A percentile compares a stretch with the other conserved stretches of the same genome.
Evolutionary conservation across 257 asterid genomes (phyloP).

Genomic region (Mitragyna speciosa): DNA sequence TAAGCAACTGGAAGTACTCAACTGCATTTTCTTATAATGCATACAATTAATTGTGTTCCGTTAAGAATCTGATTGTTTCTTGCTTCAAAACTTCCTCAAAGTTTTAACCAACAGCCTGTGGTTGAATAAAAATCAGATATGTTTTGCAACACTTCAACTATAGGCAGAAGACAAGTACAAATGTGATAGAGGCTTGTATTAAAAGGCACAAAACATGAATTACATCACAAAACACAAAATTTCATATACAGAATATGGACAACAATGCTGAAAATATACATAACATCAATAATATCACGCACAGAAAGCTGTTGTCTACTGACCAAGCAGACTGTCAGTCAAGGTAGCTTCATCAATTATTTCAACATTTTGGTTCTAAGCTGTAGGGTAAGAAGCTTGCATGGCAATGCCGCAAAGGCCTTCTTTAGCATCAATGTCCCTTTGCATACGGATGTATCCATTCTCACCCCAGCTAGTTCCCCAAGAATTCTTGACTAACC

Average conservation of each 20-base stretch:
- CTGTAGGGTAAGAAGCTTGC: conserved; percentile 32
- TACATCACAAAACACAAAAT: background rate
- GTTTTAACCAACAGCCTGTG: no score
- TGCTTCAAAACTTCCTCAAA: no score
- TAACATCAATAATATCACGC: background rate
- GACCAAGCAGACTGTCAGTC: background rate
- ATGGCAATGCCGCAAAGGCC: conserved; percentile 40
- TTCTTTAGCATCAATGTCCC: conserved; percentile 24
- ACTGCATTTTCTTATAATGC: no score
- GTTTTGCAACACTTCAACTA: no score
- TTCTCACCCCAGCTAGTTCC: conserved; percentile 33
- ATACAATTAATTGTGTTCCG: no score
- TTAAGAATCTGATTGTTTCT: no score
- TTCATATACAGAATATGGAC: background rate
- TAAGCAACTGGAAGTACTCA: no score
- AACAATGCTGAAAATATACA: background rate
- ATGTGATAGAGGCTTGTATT: no score
- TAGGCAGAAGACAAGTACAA: background rate
- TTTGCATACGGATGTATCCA: conserved; percentile 31
- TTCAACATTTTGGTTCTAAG: background rate
- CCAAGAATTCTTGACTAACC: conserved; percentile 42
- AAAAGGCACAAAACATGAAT: background rate
- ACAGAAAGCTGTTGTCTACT: background rate
- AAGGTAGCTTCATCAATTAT: background rate
- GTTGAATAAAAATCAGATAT: no score